These are phyloP conservation scores for Pseudohalonectria lignicola DNA, from an alignment of 2,329 filamentous ascomycete species.

Conservation along the genomic window DNA sequence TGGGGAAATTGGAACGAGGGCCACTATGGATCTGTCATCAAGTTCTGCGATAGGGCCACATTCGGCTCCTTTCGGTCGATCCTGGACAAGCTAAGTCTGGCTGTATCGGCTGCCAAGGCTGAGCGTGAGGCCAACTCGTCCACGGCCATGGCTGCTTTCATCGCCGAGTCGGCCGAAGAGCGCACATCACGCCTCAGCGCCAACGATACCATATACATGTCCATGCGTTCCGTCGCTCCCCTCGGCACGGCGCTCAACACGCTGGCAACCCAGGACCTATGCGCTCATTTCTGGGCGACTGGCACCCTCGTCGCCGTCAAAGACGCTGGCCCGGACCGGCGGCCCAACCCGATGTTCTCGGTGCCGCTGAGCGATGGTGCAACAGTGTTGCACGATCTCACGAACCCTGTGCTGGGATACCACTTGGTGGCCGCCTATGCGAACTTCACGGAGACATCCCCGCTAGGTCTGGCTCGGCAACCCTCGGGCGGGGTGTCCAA, in stretches of 20 bases:
- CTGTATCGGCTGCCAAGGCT: too few relatives aligned
- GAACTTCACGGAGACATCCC: constrained; percentile 24
- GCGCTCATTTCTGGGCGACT: too few relatives aligned
- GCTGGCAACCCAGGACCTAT: not conserved
- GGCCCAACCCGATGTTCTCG: constrained; percentile 32
- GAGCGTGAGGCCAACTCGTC: constrained; percentile 20
- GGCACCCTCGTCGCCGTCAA: not conserved
- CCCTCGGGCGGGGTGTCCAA: too few relatives aligned
- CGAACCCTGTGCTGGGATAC: constrained; percentile 42
- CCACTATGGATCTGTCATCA: constrained; percentile 30
- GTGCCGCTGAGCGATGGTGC: constrained; percentile 17
- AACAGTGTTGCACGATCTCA: constrained; percentile 32
- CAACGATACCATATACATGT: constrained; percentile 11
- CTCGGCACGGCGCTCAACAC: constrained; percentile 14
- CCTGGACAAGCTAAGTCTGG: constrained; percentile 28
- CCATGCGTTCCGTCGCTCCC: constrained; percentile 26
- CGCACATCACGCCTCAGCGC: not conserved
- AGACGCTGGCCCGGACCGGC: not conserved
- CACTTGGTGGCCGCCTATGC: constrained; percentile 41
- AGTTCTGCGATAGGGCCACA: constrained; percentile 36
- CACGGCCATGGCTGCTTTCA: not conserved
- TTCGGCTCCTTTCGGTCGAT: constrained; percentile 22
- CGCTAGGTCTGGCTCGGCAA: too few relatives aligned
- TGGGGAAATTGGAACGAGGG: constrained; percentile 30
- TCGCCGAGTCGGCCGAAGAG: not conserved